Conservation (phyloP, 306 rosid genomes). For the Lagenaria siceraria region DNA sequence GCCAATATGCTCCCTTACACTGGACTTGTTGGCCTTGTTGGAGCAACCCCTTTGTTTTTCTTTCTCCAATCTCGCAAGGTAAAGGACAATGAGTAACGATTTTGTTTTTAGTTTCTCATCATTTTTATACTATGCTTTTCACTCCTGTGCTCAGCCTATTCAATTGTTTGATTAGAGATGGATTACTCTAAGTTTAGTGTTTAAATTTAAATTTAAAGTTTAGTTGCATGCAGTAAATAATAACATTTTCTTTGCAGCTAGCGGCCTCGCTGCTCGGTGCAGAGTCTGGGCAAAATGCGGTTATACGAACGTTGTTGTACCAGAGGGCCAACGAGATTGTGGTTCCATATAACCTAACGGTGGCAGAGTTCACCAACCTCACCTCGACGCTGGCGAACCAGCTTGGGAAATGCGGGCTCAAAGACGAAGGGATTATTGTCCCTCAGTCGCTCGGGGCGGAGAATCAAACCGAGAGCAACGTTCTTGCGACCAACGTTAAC, state of each 20-base stretch:
- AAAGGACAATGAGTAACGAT: too few species aligned
- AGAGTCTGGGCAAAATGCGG: conserved; percentile 21
- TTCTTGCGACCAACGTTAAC: conserved; percentile 10
- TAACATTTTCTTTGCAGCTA: not conserved
- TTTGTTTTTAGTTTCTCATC: too few species aligned
- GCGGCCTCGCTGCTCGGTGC: conserved; percentile 11
- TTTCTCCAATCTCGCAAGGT: not conserved
- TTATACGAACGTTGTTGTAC: conserved; percentile 9
- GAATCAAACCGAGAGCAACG: conserved; percentile 13
- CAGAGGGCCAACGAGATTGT: not conserved
- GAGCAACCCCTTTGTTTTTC: conserved; percentile 11
- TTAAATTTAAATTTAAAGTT: too few species aligned
- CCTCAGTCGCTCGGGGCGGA: conserved; percentile 13
- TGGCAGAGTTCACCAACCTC: conserved; percentile 13
- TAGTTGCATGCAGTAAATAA: too few species aligned
- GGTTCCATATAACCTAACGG: conserved; percentile 10
- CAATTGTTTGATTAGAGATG: too few species aligned
- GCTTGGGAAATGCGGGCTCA: conserved; percentile 12
- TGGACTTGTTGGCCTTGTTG: conserved; percentile 20
- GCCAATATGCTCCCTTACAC: conserved; percentile 16
- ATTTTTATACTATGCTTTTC: too few species aligned
- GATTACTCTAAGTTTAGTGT: too few species aligned
- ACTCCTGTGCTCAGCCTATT: too few species aligned
- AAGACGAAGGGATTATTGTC: conserved; percentile 22
- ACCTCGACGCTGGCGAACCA: conserved; percentile 9